Conservation (phyloP, 2,329 filamentous ascomycete genomes). For the Cordyceps cicadae region DNA sequence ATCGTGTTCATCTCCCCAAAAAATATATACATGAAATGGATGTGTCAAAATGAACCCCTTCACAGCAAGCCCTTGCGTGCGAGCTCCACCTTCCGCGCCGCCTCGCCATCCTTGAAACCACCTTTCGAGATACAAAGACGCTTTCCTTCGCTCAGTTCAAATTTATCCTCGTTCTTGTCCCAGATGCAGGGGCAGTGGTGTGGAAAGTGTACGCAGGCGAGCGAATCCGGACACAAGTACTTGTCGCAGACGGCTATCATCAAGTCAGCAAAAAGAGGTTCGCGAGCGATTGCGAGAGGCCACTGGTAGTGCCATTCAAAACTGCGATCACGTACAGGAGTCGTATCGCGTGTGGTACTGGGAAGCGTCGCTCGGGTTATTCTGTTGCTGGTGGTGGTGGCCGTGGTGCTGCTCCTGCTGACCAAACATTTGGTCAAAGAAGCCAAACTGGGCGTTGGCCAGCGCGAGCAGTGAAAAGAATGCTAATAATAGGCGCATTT, state of each 20-base stretch:
- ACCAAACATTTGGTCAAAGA: conserved; percentile 97
- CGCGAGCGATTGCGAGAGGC: background rate
- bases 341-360: conserved; percentile 70
- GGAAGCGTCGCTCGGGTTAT: conserved; percentile 73
- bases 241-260: conserved; percentile 71
- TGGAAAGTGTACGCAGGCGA: conserved; percentile 91
- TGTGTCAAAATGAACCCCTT: conserved; percentile 11
- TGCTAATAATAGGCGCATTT: conserved; percentile 25
- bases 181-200: conserved; percentile 95
- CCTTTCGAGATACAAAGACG: conserved; percentile 68
- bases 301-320: background rate
- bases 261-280: background rate
- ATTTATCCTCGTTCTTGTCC: conserved; percentile 67
- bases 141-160: conserved; percentile 63
- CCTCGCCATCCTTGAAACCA: conserved; percentile 64
- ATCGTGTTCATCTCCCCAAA: background rate
- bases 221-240: conserved; percentile 88
- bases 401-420: conserved; percentile 41
- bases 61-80: conserved; percentile 70
- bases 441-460: conserved; percentile 73
- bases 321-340: conserved; percentile 41
- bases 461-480: conserved; percentile 53
- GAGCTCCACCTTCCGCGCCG: conserved; percentile 67
- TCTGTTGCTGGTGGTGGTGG: conserved; percentile 53
- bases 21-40: background rate